Conservation (phyloP, 192 early-diverging fungal species). For the Coemansia sp. region DNA sequence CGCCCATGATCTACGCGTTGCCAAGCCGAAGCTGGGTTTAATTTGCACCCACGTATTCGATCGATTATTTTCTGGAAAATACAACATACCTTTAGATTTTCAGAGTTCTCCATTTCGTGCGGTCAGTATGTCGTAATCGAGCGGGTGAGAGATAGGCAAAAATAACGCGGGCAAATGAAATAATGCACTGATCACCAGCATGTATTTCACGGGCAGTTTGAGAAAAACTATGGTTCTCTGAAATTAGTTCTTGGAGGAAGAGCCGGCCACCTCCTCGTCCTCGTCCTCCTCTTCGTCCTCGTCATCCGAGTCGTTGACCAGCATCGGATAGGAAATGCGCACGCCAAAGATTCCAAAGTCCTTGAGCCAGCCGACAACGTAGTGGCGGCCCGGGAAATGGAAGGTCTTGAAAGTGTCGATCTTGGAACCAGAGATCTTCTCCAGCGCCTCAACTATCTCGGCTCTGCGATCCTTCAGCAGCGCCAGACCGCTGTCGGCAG, state of each 20-base stretch:
- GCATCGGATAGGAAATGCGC: slow-evolving; percentile 50
- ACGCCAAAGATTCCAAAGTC: slow-evolving; percentile 49
- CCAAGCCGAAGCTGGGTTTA: no score
- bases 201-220: no score
- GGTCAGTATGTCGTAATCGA: no score
- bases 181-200: no score
- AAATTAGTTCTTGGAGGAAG: slow-evolving; percentile 4
- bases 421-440: slow-evolving; percentile 37
- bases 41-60: no score
- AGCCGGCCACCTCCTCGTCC: slow-evolving; percentile 13
- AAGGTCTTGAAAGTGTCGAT: slow-evolving; percentile 50
- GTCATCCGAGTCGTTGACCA: slow-evolving; percentile 37
- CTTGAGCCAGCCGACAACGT: slow-evolving; percentile 49
- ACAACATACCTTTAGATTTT: no score
- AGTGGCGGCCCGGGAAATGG: slow-evolving; percentile 51
- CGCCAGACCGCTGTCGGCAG: slow-evolving; percentile 31
- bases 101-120: no score
- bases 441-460: slow-evolving; percentile 25
- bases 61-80: no score
- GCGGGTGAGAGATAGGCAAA: no score
- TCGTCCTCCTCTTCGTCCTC: slow-evolving; percentile 25
- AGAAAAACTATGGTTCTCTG: not conserved
- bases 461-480: slow-evolving; percentile 42
- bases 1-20: slow-evolving; percentile 47
- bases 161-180: no score